phyloP scores from a whole-genome alignment of 371 early-diverging fungal species.

The Rhizopus delemar region DNA sequence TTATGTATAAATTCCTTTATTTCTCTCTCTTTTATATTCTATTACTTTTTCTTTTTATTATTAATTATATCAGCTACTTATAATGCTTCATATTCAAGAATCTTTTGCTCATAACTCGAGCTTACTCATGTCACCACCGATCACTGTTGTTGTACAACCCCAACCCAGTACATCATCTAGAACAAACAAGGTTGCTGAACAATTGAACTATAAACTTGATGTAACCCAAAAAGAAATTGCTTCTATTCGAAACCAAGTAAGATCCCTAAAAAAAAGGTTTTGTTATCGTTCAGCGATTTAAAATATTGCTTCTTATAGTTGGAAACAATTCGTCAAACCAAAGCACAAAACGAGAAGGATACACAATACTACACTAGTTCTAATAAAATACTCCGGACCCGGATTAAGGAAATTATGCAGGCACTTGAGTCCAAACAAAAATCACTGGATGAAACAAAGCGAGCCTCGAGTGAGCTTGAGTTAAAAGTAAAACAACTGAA shows the following conservation, averaged over 20 bases:
- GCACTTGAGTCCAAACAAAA: slow-evolving; percentile 45
- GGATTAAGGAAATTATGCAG: slow-evolving; percentile 44
- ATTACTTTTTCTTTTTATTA: slow-evolving; percentile 9
- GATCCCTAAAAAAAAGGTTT: neutral
- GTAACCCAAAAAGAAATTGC: slow-evolving; percentile 34
- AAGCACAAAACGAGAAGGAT: slow-evolving; percentile 34
- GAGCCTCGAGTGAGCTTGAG: slow-evolving; percentile 37
- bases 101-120: slow-evolving; percentile 23
- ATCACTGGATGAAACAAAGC: slow-evolving; percentile 42
- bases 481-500: slow-evolving; percentile 43
- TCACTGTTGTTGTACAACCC: slow-evolving; percentile 34
- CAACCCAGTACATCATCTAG: slow-evolving; percentile 34
- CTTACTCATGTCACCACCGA: slow-evolving; percentile 22
- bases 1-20: slow-evolving; percentile 4
- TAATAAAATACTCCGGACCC: slow-evolving; percentile 30
- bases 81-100: slow-evolving; percentile 37
- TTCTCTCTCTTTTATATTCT: neutral
- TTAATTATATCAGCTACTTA: slow-evolving; percentile 1
- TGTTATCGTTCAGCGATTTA: neutral
- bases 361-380: slow-evolving; percentile 31
- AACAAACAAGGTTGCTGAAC: slow-evolving; percentile 44
- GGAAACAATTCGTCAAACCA: slow-evolving; percentile 31
- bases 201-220: slow-evolving; percentile 32
- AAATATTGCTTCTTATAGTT: slow-evolving; percentile 19
- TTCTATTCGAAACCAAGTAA: slow-evolving; percentile 37